Base-by-base conservation (phyloP, 164 flowering plant genomes). In the Annona cherimola region DNA sequence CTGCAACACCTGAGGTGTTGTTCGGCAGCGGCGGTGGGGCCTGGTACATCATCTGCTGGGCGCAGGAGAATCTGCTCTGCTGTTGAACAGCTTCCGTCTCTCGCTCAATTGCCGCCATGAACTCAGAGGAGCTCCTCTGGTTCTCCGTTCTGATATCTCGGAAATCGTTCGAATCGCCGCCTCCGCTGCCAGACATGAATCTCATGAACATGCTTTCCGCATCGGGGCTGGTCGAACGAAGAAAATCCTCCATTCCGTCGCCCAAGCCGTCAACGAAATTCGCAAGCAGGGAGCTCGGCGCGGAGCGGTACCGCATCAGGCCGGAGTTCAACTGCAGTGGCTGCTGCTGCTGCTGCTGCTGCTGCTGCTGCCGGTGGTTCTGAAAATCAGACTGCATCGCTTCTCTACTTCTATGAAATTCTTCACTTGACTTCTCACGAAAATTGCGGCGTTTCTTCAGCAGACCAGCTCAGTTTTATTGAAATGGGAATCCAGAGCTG, bases 261-360 rank as follows among this genome's bases (percentile, higher is more conserved):
- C 66, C 70, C 2, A 64, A 67, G 5, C 71, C 78, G 42, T 61
- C 77, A 5, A 77, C 61, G 26, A 75, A 70, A 46, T 66, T 77
- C 8, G 84, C 82, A 18, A 84, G 67, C 20, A 84, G 74, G 9
- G 86, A 76, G 73, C 86, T 83, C 19, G 91, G 88, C 4, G 88
- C 86, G 7, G 89, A 87, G 2, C 81, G 81, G 43, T 77, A 82
- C 40, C 89, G 79, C 78, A 69, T 73, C 67, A 84, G 78, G 14
- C 84, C 79, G 14, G 80, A 70, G 55, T 62, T 76, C 76, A 63
- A 6, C 42, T 41, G 66, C 66, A 35, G 66, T 18, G 35, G 67
- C 43, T 39, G 18, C 16, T 61, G 35, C 35, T 73, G 42, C 66
- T 76, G 77, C 66, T 63, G 66, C 42, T 63, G 67, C 43, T 39